A percentile compares a stretch with the other conserved stretches of the same genome.
phyloP scores from a whole-genome alignment of 2,329 filamentous ascomycete genomes.

The Apiospora arundinis region DNA sequence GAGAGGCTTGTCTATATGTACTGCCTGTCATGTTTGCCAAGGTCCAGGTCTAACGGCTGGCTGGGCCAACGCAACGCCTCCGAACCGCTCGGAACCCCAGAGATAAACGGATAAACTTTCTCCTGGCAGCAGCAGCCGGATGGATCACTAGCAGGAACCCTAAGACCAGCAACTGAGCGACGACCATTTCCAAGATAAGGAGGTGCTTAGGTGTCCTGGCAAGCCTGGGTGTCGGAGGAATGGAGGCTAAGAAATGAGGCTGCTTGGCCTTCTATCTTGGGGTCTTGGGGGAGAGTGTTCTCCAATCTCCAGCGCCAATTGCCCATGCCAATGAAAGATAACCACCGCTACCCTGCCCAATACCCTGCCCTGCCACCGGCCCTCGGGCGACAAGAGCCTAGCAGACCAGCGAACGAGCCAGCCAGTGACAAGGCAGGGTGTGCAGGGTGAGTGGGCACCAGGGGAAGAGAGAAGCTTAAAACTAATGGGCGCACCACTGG shows the following conservation, averaged over 20 bases:
- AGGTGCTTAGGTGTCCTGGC: neutral
- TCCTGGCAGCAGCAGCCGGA: too few relatives aligned
- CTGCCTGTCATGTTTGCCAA: neutral
- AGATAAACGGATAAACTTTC: neutral
- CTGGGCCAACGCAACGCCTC: neutral
- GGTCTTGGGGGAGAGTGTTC: neutral
- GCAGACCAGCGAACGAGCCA: neutral
- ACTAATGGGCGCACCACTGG: neutral
- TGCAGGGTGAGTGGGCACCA: neutral
- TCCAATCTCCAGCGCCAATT: neutral
- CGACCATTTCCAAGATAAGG: neutral
- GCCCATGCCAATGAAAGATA: neutral
- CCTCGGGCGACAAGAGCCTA: neutral
- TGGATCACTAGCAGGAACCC: too few relatives aligned
- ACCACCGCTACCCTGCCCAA: too few relatives aligned
- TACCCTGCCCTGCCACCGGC: neutral
- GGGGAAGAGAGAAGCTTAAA: conserved; percentile 6
- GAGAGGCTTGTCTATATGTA: neutral
- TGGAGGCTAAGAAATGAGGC: conserved; percentile 12
- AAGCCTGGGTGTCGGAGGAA: neutral
- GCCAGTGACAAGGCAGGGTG: neutral
- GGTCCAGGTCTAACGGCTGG: neutral
- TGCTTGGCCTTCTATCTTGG: neutral
- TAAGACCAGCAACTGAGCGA: too few relatives aligned
- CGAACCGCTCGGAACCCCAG: neutral